Base-by-base conservation (phyloP, 106 monocot species). In the Dendrobium officinale region DNA sequence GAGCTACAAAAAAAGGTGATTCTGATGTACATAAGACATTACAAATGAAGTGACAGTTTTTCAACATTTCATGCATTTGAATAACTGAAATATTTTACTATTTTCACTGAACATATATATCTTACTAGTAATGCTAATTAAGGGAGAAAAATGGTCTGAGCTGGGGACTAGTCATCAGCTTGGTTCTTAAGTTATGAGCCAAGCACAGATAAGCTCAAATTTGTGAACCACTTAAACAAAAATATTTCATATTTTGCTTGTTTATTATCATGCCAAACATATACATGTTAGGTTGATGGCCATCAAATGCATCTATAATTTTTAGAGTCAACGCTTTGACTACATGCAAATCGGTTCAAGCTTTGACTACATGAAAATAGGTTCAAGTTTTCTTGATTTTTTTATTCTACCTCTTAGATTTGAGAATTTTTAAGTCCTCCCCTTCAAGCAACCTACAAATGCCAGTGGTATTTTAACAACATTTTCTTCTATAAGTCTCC, bases 1-100 rank as follows among this genome's bases (percentile, higher is more conserved):
- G 74, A 75, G 74, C 74, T 75, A 75, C 42, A 75, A 44, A 44
- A 44, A 75, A 75, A 75, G 74, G 74, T 75, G 44, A 43, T 22
- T 44, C 42, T 44, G 43, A 20, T 41, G 41, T 73, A 73, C 73
- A 27, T 29, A 68, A 10, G 31, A 68, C 15, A 40, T 40, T 72
- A 27, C 72, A 72, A 40, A 72, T 72, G 24, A 72, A 37, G 72
- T 2, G 40, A 72, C 4, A 3, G 9, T 11, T 72, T 72, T 37
- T 72, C 17, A 72, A 27, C 40, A 40, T 72, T 40, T 33, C 5
- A 26, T 16, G 9, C 27, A 72, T 40, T 72, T 27, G 4, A 72
- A 5, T 72, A 70, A 11, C 68, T 13, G 40, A 29, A 72, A 72
- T 40, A 72, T 37, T 9, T 26, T 7, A 26, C 64, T 26, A 66